A percentile compares a stretch with the other conserved stretches of the same genome.
Conservation (phyloP, 1,284 basidiomycete genomes). For the Austroboletus niveus region DNA sequence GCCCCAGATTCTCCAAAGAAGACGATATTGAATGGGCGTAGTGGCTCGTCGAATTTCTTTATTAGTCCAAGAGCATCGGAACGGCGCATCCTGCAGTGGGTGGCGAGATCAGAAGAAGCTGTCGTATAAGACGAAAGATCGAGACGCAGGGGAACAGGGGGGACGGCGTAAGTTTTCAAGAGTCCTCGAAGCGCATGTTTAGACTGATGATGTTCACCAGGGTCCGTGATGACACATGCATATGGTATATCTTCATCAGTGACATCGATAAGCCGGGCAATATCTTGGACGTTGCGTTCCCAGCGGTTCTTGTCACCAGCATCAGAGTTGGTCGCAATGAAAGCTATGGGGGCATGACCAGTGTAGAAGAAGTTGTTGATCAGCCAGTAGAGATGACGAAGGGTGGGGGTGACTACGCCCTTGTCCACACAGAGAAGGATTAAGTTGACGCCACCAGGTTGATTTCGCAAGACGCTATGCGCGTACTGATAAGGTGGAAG, state of each 20-base stretch:
- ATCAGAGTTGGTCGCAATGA: conserved; percentile 31
- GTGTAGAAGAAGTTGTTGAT: conserved; percentile 9
- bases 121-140: background rate
- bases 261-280: background rate
- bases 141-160: background rate
- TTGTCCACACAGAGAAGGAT: conserved; percentile 8
- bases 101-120: background rate
- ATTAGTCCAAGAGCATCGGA: background rate
- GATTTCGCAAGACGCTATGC: conserved; percentile 1
- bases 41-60: background rate
- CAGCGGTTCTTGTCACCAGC: conserved; percentile 8
- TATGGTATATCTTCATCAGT: conserved; percentile 1
- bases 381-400: conserved; percentile 2
- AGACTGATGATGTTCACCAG: background rate
- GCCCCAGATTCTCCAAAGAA: background rate
- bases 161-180: background rate
- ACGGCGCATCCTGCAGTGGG: background rate
- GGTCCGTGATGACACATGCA: background rate
- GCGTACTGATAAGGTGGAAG: conserved; percentile 11
- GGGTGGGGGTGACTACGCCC: background rate
- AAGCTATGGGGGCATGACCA: conserved; percentile 23
- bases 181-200: background rate
- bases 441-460: conserved; percentile 3
- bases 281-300: background rate
- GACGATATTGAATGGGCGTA: background rate